Conservation (phyloP, 176 grass and related monocot species). For the Otatea glauca region DNA sequence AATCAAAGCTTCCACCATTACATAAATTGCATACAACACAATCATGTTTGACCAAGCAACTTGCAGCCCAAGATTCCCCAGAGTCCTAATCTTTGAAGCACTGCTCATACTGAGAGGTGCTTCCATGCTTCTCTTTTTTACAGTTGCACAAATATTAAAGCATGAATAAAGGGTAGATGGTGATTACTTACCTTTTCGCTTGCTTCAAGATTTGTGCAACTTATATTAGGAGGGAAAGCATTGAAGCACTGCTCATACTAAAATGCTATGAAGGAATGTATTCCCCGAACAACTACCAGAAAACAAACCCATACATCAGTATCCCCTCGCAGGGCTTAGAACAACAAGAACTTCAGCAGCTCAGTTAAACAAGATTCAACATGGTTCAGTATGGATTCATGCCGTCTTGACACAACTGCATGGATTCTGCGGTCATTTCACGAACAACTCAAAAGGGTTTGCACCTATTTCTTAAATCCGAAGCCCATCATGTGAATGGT, state of each 20-base stretch:
- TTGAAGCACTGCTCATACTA: too few species aligned
- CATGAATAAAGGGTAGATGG: too few species aligned
- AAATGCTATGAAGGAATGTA: not conserved
- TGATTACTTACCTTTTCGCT: too few species aligned
- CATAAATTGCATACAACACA: not conserved
- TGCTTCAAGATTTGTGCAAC: too few species aligned
- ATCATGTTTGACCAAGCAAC: not conserved
- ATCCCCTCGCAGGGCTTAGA: not conserved
- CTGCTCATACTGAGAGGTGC: too few species aligned
- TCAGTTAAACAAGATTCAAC: not conserved
- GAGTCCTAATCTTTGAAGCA: not conserved
- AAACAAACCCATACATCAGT: not conserved
- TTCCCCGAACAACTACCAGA: not conserved
- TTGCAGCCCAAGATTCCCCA: not conserved
- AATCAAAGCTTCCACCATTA: not conserved
- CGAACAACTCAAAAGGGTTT: not conserved
- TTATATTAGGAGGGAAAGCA: too few species aligned
- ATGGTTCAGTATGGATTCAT: not conserved
- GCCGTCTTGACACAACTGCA: not conserved
- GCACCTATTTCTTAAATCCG: not conserved
- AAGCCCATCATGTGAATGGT: not conserved
- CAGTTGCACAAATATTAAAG: too few species aligned
- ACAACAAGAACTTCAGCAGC: not conserved
- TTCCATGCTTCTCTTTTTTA: too few species aligned
- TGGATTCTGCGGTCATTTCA: not conserved